phyloP scores from a whole-genome alignment of 2,329 filamentous ascomycete genomes.

The Cytospora piceicola region DNA sequence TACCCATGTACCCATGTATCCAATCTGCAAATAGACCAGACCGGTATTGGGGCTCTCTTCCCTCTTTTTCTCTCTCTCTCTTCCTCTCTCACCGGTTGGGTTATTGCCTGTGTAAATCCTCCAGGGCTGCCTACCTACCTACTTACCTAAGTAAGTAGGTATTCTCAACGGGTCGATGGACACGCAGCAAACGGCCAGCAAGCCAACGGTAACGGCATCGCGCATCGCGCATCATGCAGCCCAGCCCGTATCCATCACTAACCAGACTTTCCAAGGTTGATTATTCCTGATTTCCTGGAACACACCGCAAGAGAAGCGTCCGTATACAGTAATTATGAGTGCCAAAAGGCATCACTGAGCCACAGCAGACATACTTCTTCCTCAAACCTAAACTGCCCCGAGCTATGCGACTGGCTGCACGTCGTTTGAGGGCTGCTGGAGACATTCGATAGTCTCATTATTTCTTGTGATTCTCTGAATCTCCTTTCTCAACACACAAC shows the following conservation, averaged over 20 bases:
- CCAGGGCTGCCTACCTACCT: no score
- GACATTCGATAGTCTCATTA: not conserved
- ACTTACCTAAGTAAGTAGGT: no score
- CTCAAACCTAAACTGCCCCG: not conserved
- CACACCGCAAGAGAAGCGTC: not conserved
- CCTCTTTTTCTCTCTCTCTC: no score
- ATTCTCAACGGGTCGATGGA: not conserved
- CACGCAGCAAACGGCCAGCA: not conserved
- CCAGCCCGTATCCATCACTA: no score
- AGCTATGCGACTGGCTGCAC: not conserved
- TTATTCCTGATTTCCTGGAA: not conserved
- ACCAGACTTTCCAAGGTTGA: no score
- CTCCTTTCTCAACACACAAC: no score
- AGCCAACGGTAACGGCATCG: no score
- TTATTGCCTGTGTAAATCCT: no score
- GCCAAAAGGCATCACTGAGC: not conserved
- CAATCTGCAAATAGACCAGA: no score
- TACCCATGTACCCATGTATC: not conserved
- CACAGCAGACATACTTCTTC: not conserved
- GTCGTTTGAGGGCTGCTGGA: not conserved
- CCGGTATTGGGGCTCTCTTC: no score
- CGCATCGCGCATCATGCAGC: no score
- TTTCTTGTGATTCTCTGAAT: not conserved
- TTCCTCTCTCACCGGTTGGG: slow-evolving; percentile 1
- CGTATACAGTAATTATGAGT: no score